Percentiles rank a stretch among this genome's conserved stretches.
Evolutionary conservation across 805 yeast genomes (phyloP).

Genomic region (Yamadazyma endophytica): DNA sequence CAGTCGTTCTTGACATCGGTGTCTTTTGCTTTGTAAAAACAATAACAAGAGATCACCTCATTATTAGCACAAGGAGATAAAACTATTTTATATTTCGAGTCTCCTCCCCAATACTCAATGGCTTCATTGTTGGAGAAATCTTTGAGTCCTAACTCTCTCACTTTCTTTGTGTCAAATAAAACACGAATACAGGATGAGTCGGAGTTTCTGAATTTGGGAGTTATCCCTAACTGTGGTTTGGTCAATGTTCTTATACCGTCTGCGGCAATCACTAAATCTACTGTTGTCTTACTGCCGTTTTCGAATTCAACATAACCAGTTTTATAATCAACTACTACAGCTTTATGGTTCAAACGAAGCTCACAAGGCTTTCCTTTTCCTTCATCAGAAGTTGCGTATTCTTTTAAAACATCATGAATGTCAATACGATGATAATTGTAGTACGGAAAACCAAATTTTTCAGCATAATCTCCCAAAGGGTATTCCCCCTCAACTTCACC

Average conservation of each 20-base stretch:
- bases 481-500: conserved; percentile 18
- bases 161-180: conserved; percentile 13
- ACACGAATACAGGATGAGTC: conserved; percentile 14
- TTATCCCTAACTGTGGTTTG: conserved; percentile 11
- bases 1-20: conserved; percentile 12
- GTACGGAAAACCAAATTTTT: conserved; percentile 21
- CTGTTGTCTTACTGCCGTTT: conserved; percentile 16
- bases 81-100: conserved; percentile 13
- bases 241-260: conserved; percentile 24
- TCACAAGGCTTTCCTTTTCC: conserved; percentile 19
- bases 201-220: conserved; percentile 9
- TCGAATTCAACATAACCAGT: conserved; percentile 19
- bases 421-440: conserved; percentile 25
- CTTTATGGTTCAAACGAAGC: conserved; percentile 13
- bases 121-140: conserved; percentile 15
- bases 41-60: conserved; percentile 14
- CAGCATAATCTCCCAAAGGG: conserved; percentile 22
- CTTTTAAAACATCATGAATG: conserved; percentile 17
- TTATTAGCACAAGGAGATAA: conserved; percentile 14
- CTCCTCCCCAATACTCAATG: conserved; percentile 14
- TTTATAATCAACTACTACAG: conserved; percentile 16
- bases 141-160: conserved; percentile 10
- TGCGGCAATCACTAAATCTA: conserved; percentile 25
- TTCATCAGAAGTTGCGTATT: conserved; percentile 14
- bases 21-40: conserved; percentile 12